Base-by-base conservation (phyloP, 495 filamentous ascomycete genomes). In the Cryomyces minteri region DNA sequence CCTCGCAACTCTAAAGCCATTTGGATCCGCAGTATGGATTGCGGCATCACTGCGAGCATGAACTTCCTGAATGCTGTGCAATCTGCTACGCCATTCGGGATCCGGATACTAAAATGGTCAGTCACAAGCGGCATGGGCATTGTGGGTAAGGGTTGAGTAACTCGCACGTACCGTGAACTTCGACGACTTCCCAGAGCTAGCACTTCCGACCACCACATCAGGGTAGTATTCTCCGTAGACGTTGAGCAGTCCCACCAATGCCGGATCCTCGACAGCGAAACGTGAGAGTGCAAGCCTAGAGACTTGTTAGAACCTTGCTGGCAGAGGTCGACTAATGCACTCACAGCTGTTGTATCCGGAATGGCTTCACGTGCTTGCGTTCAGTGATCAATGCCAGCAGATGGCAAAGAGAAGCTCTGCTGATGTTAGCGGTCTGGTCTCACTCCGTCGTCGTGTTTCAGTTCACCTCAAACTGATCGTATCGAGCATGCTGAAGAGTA, bases 141-240 rank as follows among this genome's bases (percentile, higher is more conserved):
- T 25, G 18, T 25, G 2, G 18, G 2, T 25, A 25, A 2, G 18
- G 1, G 18, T 25, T 25, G 18, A 2, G 18, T 25, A 25, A 25
- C 1, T 25, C 18, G 18, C 18, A 51, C 56, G 47, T 43, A 62
- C 59, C 61, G 51, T 66, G 63, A 38, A 69, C 44, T 52, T 58
- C 52, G 54, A 62, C 53, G 41, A 58, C 50, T 39, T 61, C 57
- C 31, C 58, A 37, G 49, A 43, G 1, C 67, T 69, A 11, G 69
- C 60, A 54, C 77, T 76, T 32, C 77, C 80, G n/a, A 88, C 63
- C 47, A 92, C 80, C 41, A 92, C 79, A 60, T 92, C 84, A 5
- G 87, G 85, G 54, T 85, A 90, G 55, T 88, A 90, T 56, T 86
- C 84, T 54, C 90, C 88, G 63, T 80, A 94, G 6, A 87, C 70